Evolutionary conservation across 2,329 filamentous ascomycete species (phyloP), one percentile per base, ranked within the genome.

Genomic region (Penicillium griseofulvum): DNA sequence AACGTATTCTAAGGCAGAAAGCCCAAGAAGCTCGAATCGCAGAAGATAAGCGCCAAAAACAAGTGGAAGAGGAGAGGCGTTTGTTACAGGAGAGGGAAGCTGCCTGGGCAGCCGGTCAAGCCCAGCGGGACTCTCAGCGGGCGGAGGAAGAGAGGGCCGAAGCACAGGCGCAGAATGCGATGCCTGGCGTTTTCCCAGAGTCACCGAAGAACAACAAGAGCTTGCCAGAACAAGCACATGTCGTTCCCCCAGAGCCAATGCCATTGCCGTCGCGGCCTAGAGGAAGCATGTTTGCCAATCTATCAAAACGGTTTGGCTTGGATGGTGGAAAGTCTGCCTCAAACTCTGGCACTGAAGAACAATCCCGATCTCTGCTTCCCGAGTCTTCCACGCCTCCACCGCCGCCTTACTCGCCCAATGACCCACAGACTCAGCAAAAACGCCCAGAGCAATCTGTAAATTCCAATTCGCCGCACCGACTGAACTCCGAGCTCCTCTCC

Each of bases 1-100:
- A 97, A 68, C 88, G 94, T 47, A 97, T 99, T 59, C 80, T 99
- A 22, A 85, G 90, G 36, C 88, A 88, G 51, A 95, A 95, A 76
- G 91, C 89, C 19, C 89, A 90, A 2, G 91, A 97, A 72, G 90
- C 90, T 6, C 85, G 90, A 49, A 86, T 97, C 61, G 91, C 91
- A 0, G 92, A 97, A 68, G 88, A 89, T 65, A 86, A 91, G 70
- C 83, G 89, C 46, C 86, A 88, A 66, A 87, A 87, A 66, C 68
- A 89, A 34, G 72, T 91, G 6, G 88, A 89, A 59, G 83, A 85
- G 45, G 90, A 96, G 67, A 84, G 87, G 61, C 83, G 84, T 67
- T 81, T 81, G 33, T 84, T 91, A 22, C 82, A 84, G 54, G 83
- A 87, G 63, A 82, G 83, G 60, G 76, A 83, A 70, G 73, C 76